Conservation (phyloP, 495 filamentous ascomycete genomes). For the Penicillium bialowiezense region DNA sequence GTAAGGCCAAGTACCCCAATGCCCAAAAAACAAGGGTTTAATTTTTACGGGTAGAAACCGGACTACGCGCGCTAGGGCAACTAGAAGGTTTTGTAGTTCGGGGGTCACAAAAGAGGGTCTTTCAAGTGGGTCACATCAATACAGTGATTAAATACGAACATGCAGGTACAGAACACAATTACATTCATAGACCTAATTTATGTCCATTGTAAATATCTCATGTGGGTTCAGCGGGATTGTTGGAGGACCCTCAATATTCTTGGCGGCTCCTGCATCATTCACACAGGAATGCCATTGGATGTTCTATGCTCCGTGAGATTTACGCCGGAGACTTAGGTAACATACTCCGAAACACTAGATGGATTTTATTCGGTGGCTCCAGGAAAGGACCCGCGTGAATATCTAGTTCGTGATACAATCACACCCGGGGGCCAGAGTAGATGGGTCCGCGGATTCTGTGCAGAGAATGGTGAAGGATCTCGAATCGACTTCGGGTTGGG, state of each 20-base stretch:
- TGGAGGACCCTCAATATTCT: neutral
- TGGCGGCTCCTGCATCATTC: neutral
- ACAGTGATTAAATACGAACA: slow-evolving; percentile 1
- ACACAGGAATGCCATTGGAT: neutral
- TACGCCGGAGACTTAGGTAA: neutral
- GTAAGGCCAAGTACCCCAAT: slow-evolving; percentile 5
- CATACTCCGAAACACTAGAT: neutral
- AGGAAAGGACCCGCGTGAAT: slow-evolving; percentile 1
- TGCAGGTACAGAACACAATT: neutral
- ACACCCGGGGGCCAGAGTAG: slow-evolving; percentile 2
- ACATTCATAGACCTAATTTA: neutral
- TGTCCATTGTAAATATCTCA: neutral
- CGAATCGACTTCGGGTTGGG: neutral
- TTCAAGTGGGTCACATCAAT: slow-evolving; percentile 2
- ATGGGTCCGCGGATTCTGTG: slow-evolving; percentile 1
- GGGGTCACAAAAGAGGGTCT: slow-evolving; percentile 1
- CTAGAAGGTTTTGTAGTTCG: slow-evolving; percentile 9
- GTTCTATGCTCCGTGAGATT: neutral
- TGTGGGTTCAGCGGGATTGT: too few relatives aligned
- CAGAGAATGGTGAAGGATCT: slow-evolving; percentile 1
- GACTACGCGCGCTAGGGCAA: slow-evolving; percentile 2
- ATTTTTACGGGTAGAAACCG: slow-evolving; percentile 5
- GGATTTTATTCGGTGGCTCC: neutral
- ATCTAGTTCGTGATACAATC: slow-evolving; percentile 4
- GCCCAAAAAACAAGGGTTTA: slow-evolving; percentile 3